Evolutionary conservation across 352 stramenopile genomes (phyloP).

Genomic region (Discostella stelligera): DNA sequence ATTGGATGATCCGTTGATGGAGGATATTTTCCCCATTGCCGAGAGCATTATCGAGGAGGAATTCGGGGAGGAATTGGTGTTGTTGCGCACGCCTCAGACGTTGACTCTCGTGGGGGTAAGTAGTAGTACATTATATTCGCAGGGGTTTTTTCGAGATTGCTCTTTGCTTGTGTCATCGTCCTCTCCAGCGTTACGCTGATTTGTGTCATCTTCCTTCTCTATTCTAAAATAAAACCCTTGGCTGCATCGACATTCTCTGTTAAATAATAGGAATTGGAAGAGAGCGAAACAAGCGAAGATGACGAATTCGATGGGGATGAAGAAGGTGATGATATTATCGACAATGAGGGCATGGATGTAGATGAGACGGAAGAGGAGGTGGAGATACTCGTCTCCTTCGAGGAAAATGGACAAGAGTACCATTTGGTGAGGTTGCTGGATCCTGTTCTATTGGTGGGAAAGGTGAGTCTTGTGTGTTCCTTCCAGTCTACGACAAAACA

Average conservation of each 20-base stretch:
- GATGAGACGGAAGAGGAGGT: constrained; percentile 76
- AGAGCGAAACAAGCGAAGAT: constrained; percentile 50
- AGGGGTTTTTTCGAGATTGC: no score
- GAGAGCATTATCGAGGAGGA: constrained; percentile 79
- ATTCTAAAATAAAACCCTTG: no score
- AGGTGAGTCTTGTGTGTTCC: constrained; percentile 41
- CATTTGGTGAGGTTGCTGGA: constrained; percentile 79
- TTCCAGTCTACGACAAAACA: neutral
- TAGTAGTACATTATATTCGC: no score
- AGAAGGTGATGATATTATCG: constrained; percentile 42
- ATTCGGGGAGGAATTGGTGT: constrained; percentile 77
- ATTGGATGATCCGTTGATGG: constrained; percentile 75
- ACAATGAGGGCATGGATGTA: constrained; percentile 50
- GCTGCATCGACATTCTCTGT: neutral
- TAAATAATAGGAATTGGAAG: constrained; percentile 40
- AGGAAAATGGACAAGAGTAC: constrained; percentile 72
- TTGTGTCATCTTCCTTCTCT: no score
- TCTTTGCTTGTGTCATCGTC: neutral
- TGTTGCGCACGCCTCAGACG: constrained; percentile 78
- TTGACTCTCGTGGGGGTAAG: constrained; percentile 76
- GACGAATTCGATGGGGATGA: constrained; percentile 62
- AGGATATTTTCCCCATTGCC: constrained; percentile 79
- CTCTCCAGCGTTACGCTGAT: neutral
- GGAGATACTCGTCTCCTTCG: constrained; percentile 80
- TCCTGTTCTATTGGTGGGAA: constrained; percentile 81